These are phyloP conservation scores for Penicillium salamii DNA, from an alignment of 495 filamentous ascomycete species.

Conservation along the genomic window DNA sequence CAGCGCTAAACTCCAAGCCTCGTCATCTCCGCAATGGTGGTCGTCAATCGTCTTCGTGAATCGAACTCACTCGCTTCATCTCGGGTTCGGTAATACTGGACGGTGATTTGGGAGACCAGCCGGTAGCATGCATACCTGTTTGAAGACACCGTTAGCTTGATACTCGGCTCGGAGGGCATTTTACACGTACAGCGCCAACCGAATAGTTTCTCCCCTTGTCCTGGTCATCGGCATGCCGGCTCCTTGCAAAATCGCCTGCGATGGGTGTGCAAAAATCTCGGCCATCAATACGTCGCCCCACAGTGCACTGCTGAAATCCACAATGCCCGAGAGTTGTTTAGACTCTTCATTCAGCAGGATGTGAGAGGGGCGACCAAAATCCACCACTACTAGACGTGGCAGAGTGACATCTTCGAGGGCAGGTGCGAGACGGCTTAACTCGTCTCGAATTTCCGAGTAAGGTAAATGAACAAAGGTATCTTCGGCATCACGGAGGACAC, in stretches of 20 bases:
- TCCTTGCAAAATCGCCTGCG: slow-evolving; percentile 34
- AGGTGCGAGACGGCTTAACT: slow-evolving; percentile 43
- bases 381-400: slow-evolving; percentile 56
- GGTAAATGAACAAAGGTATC: slow-evolving; percentile 66
- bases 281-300: slow-evolving; percentile 52
- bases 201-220: slow-evolving; percentile 23
- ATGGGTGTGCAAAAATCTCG: slow-evolving; percentile 39
- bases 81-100: slow-evolving; percentile 42
- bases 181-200: slow-evolving; percentile 36
- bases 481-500: slow-evolving; percentile 64
- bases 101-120: slow-evolving; percentile 33
- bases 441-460: slow-evolving; percentile 59
- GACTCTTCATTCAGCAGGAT: slow-evolving; percentile 55
- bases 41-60: slow-evolving; percentile 36
- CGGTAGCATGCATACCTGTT: slow-evolving; percentile 44
- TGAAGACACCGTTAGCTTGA: slow-evolving; percentile 2
- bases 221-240: slow-evolving; percentile 29
- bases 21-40: slow-evolving; percentile 25
- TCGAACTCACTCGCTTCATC: slow-evolving; percentile 38
- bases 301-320: slow-evolving; percentile 45
- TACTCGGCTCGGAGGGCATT: neutral
- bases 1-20: neutral
- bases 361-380: slow-evolving; percentile 53
- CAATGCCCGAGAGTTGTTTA: slow-evolving; percentile 41
- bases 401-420: slow-evolving; percentile 55